Base-by-base conservation (phyloP, 257 asterid species). In the Nicotiana otophora region DNA sequence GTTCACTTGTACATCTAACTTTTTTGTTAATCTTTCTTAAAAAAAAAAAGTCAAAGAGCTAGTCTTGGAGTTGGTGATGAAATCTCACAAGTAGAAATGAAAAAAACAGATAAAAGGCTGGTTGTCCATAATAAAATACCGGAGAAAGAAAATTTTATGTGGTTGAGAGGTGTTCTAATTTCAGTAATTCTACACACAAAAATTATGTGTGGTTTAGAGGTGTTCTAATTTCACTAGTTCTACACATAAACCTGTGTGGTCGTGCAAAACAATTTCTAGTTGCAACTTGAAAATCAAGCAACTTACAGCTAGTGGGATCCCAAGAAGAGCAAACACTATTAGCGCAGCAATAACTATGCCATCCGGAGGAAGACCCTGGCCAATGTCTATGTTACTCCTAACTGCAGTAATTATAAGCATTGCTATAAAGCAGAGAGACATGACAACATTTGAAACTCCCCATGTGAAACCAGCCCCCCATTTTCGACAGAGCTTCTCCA, bases 391-490 rank as follows among this genome's bases (percentile, higher is more conserved):
- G 80, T 84, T 84, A 61, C 85, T 63, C 86, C 89, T 88, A 65
- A 89, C 26, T 8, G 91, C 92, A 83, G 92, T 31, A 78, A 93
- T 84, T 78, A 90, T 60, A 82, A 92, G 92, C 98, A 93, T 92
- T 33, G 91, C 91, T 85, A 92, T 86, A 86, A 90, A 92, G 88
- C 95, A 86, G 76, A 95, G 87, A 76, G 96, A 84, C 96, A 91
- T 85, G 72, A 95, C 55, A 77, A 95, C 83, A 61, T 90, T 93
- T 4, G 98, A 93, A 84, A 95, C 64, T 78, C 98, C 98, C 98
- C 98, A 95, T 8, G 92, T 88, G 89, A 92, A 91, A 84, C 95
- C 98, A 75, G 98, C 97, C 4, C 98, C 97, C 91, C 91, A 92
- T 82, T 88, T 95, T 58, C 96, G 85, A 87, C 98, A 93, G 42